These are phyloP conservation scores for Umbelopsis sp. DNA, from an alignment of 192 early-diverging fungal species.

Conservation along the genomic window DNA sequence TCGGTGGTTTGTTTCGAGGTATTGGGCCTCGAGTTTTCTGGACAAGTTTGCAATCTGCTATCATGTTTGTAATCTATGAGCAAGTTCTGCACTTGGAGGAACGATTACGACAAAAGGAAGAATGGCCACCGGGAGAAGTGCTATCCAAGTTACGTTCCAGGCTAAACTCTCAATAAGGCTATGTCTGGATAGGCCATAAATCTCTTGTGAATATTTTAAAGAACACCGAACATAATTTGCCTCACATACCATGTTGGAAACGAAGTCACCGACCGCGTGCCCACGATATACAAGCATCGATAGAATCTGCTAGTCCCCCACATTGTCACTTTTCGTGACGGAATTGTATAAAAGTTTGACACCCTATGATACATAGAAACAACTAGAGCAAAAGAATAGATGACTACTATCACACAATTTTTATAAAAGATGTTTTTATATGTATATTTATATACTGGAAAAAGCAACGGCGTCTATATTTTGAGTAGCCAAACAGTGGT, in stretches of 20 bases:
- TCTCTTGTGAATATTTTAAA: conserved; percentile 11
- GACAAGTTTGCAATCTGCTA: conserved; percentile 66
- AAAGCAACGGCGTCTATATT: neutral
- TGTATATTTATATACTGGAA: too few relatives aligned
- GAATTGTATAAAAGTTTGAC: conserved; percentile 13
- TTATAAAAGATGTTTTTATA: neutral
- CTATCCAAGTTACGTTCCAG: neutral
- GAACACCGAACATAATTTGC: neutral
- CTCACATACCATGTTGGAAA: too few relatives aligned
- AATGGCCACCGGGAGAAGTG: conserved; percentile 30
- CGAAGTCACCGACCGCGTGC: neutral
- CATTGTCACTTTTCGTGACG: neutral
- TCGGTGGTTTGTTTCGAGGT: conserved; percentile 70
- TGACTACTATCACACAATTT: neutral
- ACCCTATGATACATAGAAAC: neutral
- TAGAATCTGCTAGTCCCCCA: conserved; percentile 6
- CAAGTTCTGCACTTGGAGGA: conserved; percentile 54
- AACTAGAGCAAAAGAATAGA: neutral
- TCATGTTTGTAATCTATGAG: conserved; percentile 80
- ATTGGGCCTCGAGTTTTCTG: conserved; percentile 73
- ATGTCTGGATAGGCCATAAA: neutral
- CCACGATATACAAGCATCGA: neutral
- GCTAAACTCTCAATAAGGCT: neutral
- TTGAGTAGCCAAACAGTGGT: neutral
- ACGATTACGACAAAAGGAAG: conserved; percentile 19